Base-by-base conservation (phyloP, 768 basidiomycete genomes). In the Termitomyces sp. region DNA sequence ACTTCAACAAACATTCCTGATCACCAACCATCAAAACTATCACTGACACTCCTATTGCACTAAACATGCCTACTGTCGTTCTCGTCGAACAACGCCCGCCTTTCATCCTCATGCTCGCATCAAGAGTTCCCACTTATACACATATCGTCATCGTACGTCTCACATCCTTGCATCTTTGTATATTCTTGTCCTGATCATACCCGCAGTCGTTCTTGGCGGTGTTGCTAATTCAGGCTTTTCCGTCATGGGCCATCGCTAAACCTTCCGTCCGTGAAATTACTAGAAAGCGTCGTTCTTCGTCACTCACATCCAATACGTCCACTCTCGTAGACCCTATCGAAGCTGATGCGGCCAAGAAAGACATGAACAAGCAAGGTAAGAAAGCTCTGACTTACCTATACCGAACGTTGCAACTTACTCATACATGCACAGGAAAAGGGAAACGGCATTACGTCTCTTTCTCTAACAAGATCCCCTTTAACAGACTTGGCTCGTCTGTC, bases 51-150 rank as follows among this genome's bases (percentile, higher is more conserved):
- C 35, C 49, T 51, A 57, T 45, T 14, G 27, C 25, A 44, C 4
- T 44, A 11, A 51, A 21, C 11, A 57, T 45, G 48, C 29, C 42
- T 25, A 25, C n/a, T 35, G 31, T 41, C 8, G 14, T 40, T 10
- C 25, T 54, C 35, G 17, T 55, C 29, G 58, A 59, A 31, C 53
- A 51, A 35, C 58, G 53, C 23, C 35, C 47, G 25, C 43, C 58
- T 8, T 45, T 59, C 48, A 45, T 55, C 48, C 0, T 51, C 19
- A 21, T 17, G 9, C 34, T 59, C 41, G 52, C 31, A 4, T 59
- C 48, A 5, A 50, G 47, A 44, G 17, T 54, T 31, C 49, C 54
- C 4, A 34, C 38, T 41, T 55, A 59, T 14, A 23, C 43, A 16
- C 31, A 55, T 7, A 3, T 45, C 16, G 5, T 55, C 17, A 37